Base-by-base conservation (phyloP, 202 grass and related monocot species). In the Hordeum pubiflorum region DNA sequence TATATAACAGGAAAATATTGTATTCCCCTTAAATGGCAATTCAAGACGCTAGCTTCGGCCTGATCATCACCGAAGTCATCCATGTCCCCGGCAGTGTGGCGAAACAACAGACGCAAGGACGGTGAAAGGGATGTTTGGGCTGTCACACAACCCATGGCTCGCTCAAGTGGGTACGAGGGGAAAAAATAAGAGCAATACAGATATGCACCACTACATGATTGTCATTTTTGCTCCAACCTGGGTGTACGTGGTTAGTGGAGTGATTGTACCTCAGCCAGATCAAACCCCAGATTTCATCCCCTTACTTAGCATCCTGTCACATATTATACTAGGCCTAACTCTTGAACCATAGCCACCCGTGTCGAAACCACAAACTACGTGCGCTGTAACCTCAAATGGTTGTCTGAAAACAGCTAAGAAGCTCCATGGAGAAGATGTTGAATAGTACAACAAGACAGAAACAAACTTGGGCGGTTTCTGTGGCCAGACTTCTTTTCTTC, bases 401-500 rank as follows among this genome's bases (percentile, higher is more conserved):
- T 18, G 14, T 10, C 40, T 48, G 33, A 63, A 62, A 24, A 37
- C 11, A 79, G 44, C 7, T 24, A 67, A 33, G 0, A 78, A 10
- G 24, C 17, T 68, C 14, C 50, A 29, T 3, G 7, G 43, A 17
- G 1, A 65, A 75, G 52, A 18, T 20, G 22, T n/a, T 18, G 13
- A 74, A 10, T 29, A 18, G 2, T 50, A 12, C 26, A 66, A 37
- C 23, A 41, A 24, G 46, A 33, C 40, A 65, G 48, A 83, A 83
- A 67, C 59, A 76, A 83, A 40, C 61, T 67, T 81, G n/a, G n/a
- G n/a, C 21, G n/a, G 52, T 55, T 52, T 46, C 38, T 62, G 44
- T 59, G 18, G 48, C 40, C 29, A 63, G 60, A 33, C 29, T 63
- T 54, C 17, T 33, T 63, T 63, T 63, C 60, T 32, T 63, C 60